Conservation (phyloP, 2,329 filamentous ascomycete species). For the Hypoxylon sp. region DNA sequence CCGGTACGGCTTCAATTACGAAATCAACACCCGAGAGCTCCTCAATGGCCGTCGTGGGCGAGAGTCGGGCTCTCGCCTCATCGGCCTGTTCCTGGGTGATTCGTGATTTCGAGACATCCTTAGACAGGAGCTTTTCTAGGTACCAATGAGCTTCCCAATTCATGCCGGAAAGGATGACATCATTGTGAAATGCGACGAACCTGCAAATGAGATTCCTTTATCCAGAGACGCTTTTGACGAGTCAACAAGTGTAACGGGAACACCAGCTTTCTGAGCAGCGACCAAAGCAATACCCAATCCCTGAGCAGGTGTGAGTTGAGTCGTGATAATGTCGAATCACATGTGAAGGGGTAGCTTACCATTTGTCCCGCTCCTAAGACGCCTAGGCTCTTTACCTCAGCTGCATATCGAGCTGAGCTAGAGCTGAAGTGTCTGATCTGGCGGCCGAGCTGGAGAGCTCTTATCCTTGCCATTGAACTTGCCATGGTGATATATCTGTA, state of each 20-base stretch:
- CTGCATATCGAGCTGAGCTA: conserved; percentile 69
- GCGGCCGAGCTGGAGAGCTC: conserved; percentile 55
- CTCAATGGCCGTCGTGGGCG: conserved; percentile 78
- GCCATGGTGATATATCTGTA: conserved; percentile 54
- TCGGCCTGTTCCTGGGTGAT: conserved; percentile 86
- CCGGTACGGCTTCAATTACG: conserved; percentile 96
- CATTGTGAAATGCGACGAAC: conserved; percentile 61
- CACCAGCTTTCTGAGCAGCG: conserved; percentile 83
- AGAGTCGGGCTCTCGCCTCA: conserved; percentile 76
- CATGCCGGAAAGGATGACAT: background rate
- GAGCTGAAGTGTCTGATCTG: conserved; percentile 76
- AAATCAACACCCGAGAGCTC: conserved; percentile 89
- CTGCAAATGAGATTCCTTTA: conserved; percentile 90
- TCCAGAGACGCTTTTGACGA: conserved; percentile 85
- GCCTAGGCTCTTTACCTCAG: conserved; percentile 87
- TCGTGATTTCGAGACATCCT: conserved; percentile 89
- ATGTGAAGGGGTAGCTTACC: conserved; percentile 68
- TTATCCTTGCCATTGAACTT: conserved; percentile 56
- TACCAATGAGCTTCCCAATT: conserved; percentile 30
- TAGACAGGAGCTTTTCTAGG: conserved; percentile 89
- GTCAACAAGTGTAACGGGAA: conserved; percentile 90
- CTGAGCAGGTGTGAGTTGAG: conserved; percentile 62
- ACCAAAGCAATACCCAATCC: conserved; percentile 96
- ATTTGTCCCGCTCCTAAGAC: conserved; percentile 97
- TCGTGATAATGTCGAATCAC: conserved; percentile 49